Conservation (phyloP, 2,329 filamentous ascomycete genomes). For the Hypomyces perniciosus region DNA sequence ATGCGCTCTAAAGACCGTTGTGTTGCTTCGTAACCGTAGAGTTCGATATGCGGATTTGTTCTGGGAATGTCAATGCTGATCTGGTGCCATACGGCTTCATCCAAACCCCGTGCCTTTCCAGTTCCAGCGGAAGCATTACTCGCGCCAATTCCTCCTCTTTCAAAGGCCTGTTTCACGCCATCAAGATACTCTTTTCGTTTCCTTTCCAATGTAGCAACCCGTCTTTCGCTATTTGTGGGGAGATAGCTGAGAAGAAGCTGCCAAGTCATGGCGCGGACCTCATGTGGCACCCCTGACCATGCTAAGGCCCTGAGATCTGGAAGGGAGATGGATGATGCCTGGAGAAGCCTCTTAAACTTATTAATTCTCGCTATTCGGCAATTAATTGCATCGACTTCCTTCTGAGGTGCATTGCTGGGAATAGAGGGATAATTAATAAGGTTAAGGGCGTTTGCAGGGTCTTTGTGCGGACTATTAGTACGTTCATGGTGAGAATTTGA, state of each 20-base stretch:
- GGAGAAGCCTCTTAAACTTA: slow-evolving; percentile 94
- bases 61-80: slow-evolving; percentile 97
- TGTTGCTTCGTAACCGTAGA: slow-evolving; percentile 94
- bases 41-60: slow-evolving; percentile 90
- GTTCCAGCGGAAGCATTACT: slow-evolving; percentile 33
- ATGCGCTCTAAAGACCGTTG: slow-evolving; percentile 92
- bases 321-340: slow-evolving; percentile 83
- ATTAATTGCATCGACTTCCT: slow-evolving; percentile 80
- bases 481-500: not conserved
- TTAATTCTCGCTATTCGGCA: slow-evolving; percentile 91
- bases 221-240: slow-evolving; percentile 90
- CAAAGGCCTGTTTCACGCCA: slow-evolving; percentile 70
- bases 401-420: slow-evolving; percentile 66
- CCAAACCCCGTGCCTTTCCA: slow-evolving; percentile 60
- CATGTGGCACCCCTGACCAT: slow-evolving; percentile 91
- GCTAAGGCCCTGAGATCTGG: slow-evolving; percentile 77
- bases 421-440: slow-evolving; percentile 82
- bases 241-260: slow-evolving; percentile 91
- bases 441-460: slow-evolving; percentile 89
- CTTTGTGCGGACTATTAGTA: slow-evolving; percentile 26
- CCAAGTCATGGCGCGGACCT: slow-evolving; percentile 99
- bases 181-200: slow-evolving; percentile 97
- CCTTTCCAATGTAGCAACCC: slow-evolving; percentile 82
- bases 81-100: slow-evolving; percentile 98
- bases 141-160: slow-evolving; percentile 50